Conservation (phyloP, 2,329 filamentous ascomycete genomes). For the Amphichorda felina region DNA sequence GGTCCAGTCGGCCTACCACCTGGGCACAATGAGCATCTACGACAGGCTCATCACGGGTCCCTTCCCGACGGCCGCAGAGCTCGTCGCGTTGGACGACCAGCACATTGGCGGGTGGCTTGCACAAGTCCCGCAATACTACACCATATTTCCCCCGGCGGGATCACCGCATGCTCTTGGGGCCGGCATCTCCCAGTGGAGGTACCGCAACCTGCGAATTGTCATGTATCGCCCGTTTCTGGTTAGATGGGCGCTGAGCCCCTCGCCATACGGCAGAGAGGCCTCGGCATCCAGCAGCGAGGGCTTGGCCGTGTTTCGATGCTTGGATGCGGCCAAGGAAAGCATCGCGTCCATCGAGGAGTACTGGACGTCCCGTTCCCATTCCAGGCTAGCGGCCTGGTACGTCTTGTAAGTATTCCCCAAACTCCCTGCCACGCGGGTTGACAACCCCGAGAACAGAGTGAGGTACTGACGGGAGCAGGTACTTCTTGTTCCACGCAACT, state of each 20-base stretch:
- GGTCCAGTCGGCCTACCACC: constrained; percentile 25
- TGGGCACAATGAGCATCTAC: constrained; percentile 26
- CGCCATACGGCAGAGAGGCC: too few species aligned
- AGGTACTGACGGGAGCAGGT: too few species aligned
- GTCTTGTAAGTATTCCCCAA: constrained; percentile 1
- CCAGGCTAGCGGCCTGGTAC: constrained; percentile 2
- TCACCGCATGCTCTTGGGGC: constrained; percentile 19
- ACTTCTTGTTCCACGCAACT: constrained; percentile 3
- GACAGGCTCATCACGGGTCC: constrained; percentile 24
- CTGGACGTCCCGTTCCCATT: constrained; percentile 1
- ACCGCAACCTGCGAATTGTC: constrained; percentile 29
- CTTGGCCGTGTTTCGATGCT: constrained; percentile 53
- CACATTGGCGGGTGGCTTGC: constrained; percentile 21
- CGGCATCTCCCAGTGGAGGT: constrained; percentile 24
- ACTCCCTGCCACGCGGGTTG: not conserved
- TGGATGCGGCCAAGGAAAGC: constrained; percentile 55
- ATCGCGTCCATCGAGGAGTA: constrained; percentile 31
- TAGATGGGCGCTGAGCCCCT: constrained; percentile 32
- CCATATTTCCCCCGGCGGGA: constrained; percentile 6
- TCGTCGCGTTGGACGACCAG: constrained; percentile 22
- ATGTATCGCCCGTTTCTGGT: constrained; percentile 26
- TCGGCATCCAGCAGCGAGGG: constrained; percentile 35
- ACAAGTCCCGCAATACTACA: constrained; percentile 18
- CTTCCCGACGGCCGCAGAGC: constrained; percentile 20
- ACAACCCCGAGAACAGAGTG: not conserved